Evolutionary conservation across 768 basidiomycete species (phyloP).

Genomic region (Boletales sp.): DNA sequence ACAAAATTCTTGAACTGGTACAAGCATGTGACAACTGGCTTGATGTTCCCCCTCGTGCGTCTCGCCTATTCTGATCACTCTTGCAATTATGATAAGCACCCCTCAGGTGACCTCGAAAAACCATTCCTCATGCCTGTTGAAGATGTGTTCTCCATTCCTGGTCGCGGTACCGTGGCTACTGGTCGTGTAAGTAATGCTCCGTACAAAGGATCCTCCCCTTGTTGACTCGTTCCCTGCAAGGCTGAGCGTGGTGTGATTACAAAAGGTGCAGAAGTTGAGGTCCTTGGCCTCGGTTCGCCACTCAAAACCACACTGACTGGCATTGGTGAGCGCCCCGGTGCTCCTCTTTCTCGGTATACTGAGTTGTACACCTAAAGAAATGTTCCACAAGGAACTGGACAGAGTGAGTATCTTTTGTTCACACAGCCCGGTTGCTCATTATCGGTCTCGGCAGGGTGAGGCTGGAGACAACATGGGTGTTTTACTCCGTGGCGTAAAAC

Average conservation of each 20-base stretch:
- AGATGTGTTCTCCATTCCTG: conserved; percentile 97
- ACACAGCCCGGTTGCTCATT: conserved; percentile 2
- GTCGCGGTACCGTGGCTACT: conserved; percentile 96
- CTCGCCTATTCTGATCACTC: background rate
- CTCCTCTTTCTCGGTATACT: conserved; percentile 1
- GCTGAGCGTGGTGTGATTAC: conserved; percentile 88
- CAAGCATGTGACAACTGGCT: conserved; percentile 92
- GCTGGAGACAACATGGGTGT: conserved; percentile 99
- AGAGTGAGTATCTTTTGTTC: conserved; percentile 47
- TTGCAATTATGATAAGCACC: background rate
- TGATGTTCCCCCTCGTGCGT: conserved; percentile 84
- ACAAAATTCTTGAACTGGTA: conserved; percentile 80
- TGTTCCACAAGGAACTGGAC: conserved; percentile 99
- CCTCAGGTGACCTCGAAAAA: conserved; percentile 84
- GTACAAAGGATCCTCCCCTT: background rate
- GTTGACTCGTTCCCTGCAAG: conserved; percentile 33
- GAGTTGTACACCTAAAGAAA: conserved; percentile 52
- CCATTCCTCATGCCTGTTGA: conserved; percentile 96
- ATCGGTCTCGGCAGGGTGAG: conserved; percentile 57
- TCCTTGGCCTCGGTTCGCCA: conserved; percentile 77
- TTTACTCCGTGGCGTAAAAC: conserved; percentile 93
- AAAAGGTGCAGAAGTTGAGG: conserved; percentile 93
- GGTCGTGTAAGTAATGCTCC: conserved; percentile 62
- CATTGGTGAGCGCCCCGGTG: conserved; percentile 51
- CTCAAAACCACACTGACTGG: conserved; percentile 95